Evolutionary conservation across 2,329 filamentous ascomycete genomes (phyloP).

Genomic region (Dactylellina sp.): DNA sequence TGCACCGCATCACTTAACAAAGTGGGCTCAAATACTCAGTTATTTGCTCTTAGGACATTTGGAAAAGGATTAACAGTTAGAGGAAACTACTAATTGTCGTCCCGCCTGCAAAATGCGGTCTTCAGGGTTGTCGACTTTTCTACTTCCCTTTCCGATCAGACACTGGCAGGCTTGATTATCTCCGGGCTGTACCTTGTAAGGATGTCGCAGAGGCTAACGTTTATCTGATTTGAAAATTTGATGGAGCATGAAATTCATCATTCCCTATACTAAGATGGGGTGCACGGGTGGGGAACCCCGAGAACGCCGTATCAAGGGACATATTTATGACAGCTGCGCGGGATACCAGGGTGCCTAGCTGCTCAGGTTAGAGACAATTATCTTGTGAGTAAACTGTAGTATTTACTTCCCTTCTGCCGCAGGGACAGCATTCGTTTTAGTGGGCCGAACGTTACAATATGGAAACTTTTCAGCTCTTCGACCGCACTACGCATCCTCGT

Average conservation of each 20-base stretch:
- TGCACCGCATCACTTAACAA: background rate
- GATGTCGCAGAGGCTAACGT: background rate
- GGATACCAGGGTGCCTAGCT: constrained; percentile 15
- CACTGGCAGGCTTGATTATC: background rate
- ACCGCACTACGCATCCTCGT: background rate
- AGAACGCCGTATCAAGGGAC: background rate
- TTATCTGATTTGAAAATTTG: constrained; percentile 12
- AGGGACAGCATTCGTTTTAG: background rate
- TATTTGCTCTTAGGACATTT: background rate
- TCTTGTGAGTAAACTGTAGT: constrained; percentile 28
- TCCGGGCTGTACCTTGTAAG: background rate
- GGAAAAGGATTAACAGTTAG: background rate
- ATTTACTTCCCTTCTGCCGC: constrained; percentile 6
- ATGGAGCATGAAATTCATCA: background rate
- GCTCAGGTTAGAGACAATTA: background rate
- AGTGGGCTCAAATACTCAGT: background rate
- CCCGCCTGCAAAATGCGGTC: background rate
- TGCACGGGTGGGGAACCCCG: constrained; percentile 1
- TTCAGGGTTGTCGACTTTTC: background rate
- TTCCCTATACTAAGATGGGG: background rate
- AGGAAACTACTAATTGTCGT: background rate
- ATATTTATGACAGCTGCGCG: background rate
- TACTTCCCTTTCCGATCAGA: background rate
- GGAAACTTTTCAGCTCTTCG: background rate
- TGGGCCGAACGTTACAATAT: background rate